Conservation (phyloP, 768 basidiomycete genomes). For the Collybia nuda region DNA sequence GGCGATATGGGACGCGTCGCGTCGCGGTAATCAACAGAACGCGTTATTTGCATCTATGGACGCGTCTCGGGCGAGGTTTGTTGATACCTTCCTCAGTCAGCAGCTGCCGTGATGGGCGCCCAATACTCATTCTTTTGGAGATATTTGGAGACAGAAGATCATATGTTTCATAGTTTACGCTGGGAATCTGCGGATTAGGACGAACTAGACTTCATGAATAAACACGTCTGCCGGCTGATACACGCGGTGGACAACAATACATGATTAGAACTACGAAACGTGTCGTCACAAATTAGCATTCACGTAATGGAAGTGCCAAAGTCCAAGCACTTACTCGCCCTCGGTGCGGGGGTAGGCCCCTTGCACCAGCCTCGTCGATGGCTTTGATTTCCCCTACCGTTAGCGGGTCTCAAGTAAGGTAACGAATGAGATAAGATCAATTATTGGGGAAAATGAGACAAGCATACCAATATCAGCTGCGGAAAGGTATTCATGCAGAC, state of each 20-base stretch:
- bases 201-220: too few species aligned
- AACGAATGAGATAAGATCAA: not conserved
- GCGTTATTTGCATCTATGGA: slow-evolving; percentile 7
- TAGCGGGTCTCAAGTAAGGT: slow-evolving; percentile 39
- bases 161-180: too few species aligned
- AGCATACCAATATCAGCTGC: slow-evolving; percentile 51
- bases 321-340: too few species aligned
- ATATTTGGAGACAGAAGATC: too few species aligned
- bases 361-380: not conserved
- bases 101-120: not conserved
- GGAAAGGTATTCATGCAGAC: slow-evolving; percentile 65
- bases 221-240: too few species aligned
- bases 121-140: too few species aligned
- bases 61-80: slow-evolving; percentile 2
- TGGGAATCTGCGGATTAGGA: too few species aligned
- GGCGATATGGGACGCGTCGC: not conserved
- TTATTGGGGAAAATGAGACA: slow-evolving; percentile 9
- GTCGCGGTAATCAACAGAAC: slow-evolving; percentile 5
- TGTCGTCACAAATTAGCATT: too few species aligned
- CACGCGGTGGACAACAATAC: too few species aligned
- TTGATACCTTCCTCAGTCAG: not conserved
- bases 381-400: slow-evolving; percentile 24
- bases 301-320: too few species aligned
- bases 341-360: too few species aligned
- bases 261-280: too few species aligned